These are phyloP conservation scores for Fomitopsis pinicola DNA, from an alignment of 1,284 basidiomycete genomes.

Conservation along the genomic window DNA sequence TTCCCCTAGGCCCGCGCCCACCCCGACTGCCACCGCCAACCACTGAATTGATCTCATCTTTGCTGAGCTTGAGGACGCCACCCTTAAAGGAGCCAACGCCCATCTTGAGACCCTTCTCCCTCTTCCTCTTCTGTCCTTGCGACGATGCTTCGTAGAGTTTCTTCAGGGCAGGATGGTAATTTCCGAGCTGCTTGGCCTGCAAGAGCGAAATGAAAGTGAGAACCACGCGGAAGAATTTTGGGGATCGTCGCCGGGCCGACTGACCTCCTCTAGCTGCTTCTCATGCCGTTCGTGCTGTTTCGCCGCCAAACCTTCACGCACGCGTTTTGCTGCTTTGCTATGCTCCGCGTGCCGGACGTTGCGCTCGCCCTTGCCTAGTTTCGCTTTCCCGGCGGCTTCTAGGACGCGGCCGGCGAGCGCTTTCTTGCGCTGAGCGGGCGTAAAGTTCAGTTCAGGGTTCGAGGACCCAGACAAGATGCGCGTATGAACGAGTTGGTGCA, in stretches of 20 bases:
- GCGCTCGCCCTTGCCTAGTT: conserved; percentile 69
- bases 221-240: neutral
- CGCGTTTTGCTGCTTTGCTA: conserved; percentile 61
- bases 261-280: conserved; percentile 63
- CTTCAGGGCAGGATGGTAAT: conserved; percentile 75
- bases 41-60: conserved; percentile 50
- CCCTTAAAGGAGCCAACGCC: conserved; percentile 72
- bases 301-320: conserved; percentile 60
- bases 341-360: conserved; percentile 53
- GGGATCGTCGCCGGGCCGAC: conserved; percentile 5
- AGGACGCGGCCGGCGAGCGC: conserved; percentile 70
- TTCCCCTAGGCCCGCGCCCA: conserved; percentile 8
- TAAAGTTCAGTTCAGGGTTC: conserved; percentile 53
- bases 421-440: conserved; percentile 62
- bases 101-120: conserved; percentile 65
- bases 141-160: conserved; percentile 50
- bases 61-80: conserved; percentile 61
- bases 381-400: conserved; percentile 60
- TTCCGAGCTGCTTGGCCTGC: conserved; percentile 75
- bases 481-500: conserved; percentile 76
- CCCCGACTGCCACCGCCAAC: conserved; percentile 24
- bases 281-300: conserved; percentile 55
- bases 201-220: conserved; percentile 6
- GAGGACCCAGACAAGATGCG: conserved; percentile 69
- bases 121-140: conserved; percentile 35